A percentile compares a stretch with the other conserved stretches of the same genome.
Evolutionary conservation across 2,329 filamentous ascomycete species (phyloP).

Genomic region (Pseudogymnoascus sp.): DNA sequence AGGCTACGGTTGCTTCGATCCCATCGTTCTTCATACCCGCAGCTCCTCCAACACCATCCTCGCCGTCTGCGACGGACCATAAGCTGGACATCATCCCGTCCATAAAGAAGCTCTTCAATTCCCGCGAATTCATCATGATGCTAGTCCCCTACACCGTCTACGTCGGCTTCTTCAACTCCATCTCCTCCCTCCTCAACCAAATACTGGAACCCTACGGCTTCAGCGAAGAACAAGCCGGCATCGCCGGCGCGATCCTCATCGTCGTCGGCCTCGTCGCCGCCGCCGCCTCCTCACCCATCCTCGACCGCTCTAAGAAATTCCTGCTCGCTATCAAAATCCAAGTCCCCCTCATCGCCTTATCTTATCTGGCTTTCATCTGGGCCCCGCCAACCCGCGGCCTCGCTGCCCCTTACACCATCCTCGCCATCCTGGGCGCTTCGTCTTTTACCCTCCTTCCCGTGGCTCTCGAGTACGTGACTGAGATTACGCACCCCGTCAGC

Average conservation of each 20-base stretch:
- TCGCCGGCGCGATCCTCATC: constrained; percentile 83
- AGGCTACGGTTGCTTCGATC: constrained; percentile 56
- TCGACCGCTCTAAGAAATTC: constrained; percentile 79
- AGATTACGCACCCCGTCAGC: constrained; percentile 77
- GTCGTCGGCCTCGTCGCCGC: constrained; percentile 73
- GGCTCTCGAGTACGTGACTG: constrained; percentile 76
- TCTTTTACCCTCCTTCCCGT: constrained; percentile 77
- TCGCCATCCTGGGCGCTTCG: constrained; percentile 68
- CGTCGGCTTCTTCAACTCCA: constrained; percentile 88
- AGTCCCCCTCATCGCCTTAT: constrained; percentile 64
- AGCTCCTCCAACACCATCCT: constrained; percentile 67
- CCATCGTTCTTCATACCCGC: constrained; percentile 77
- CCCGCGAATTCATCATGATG: constrained; percentile 70
- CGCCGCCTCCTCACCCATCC: constrained; percentile 69
- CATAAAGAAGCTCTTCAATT: constrained; percentile 45
- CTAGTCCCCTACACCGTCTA: constrained; percentile 75
- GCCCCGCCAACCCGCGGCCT: constrained; percentile 54
- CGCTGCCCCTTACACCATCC: constrained; percentile 64
- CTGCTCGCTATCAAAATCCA: constrained; percentile 63
- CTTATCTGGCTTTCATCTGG: constrained; percentile 74
- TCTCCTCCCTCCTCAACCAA: constrained; percentile 78
- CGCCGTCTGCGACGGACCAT: constrained; percentile 49
- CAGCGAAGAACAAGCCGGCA: constrained; percentile 74
- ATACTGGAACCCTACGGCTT: constrained; percentile 82
- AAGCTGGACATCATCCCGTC: constrained; percentile 47